Evolutionary conservation across 441 rosid genomes (phyloP), one percentile per base, ranked within the genome.

Genomic region (Adansonia grandidieri): DNA sequence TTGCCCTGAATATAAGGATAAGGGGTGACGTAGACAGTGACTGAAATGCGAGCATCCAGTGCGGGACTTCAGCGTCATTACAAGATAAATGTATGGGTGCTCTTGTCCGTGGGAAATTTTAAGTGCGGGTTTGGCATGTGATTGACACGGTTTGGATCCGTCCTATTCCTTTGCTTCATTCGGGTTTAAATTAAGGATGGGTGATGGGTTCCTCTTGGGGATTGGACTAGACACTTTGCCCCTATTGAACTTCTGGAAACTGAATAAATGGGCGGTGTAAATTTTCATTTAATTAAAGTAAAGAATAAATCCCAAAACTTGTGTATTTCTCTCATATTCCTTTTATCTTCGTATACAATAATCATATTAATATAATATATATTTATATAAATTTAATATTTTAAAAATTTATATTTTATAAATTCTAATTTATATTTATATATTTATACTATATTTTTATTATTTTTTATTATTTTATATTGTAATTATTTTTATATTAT

Each of bases 111-210:
- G 0, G 1, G 22, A 10, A 4, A 50, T 15, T 51, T 45, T 20
- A 2, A 19, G 50, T 5, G 32, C 28, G 6, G 40, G 76, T 57
- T 71, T 71, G 73, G 71, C 79, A 67, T 63, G 84, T 42, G 48
- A 61, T 37, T 42, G 76, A 79, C 73, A 57, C 75, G 71, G 77
- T 80, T 67, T 73, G 66, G 71, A 20, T 48, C 32, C 64, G 81
- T 60, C 64, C 9, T n/a, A 32, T 62, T 24, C 0, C 32, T 13
- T 9, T 9, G 13, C 17, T 5, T 11, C 44, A 28, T 2, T 58
- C 71, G 76, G 80, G 65, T 80, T 62, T 17, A 73, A 72, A 54
- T 69, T 28, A 5, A 0, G 45, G 63, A 74, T 28, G 2, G 2
- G 32, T 28, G 1, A 2, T 20, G 28, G 61, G 70, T 62, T 74